Evolutionary conservation across 1,284 basidiomycete genomes (phyloP).

Genomic region (Agaricales sp.): DNA sequence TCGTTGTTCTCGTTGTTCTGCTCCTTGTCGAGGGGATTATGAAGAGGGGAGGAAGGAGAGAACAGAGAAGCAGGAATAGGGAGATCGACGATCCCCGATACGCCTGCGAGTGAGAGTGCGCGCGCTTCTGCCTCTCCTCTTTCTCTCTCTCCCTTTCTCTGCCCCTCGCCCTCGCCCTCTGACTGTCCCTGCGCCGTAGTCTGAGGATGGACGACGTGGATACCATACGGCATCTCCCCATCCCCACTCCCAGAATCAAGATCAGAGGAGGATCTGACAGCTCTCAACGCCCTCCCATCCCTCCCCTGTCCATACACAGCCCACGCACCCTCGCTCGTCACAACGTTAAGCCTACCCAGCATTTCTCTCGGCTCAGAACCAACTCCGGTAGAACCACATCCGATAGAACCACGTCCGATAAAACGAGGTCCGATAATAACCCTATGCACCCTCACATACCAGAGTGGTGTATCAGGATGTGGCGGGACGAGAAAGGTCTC

Average conservation of each 20-base stretch:
- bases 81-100: constrained; percentile 51
- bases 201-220: too few relatives aligned
- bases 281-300: constrained; percentile 50
- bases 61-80: too few relatives aligned
- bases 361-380: too few relatives aligned
- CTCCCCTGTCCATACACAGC: constrained; percentile 61
- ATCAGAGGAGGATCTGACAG: too few relatives aligned
- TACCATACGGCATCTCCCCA: constrained; percentile 16
- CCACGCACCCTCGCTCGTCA: constrained; percentile 60
- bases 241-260: too few relatives aligned
- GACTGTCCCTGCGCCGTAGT: not conserved
- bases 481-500: constrained; percentile 73
- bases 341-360: constrained; percentile 18
- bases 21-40: too few relatives aligned
- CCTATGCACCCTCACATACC: constrained; percentile 64
- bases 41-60: constrained; percentile 12
- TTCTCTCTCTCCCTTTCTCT: constrained; percentile 39
- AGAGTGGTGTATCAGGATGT: constrained; percentile 39
- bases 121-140: constrained; percentile 33
- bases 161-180: not conserved
- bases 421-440: too few relatives aligned
- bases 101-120: constrained; percentile 50
- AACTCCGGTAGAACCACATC: too few relatives aligned
- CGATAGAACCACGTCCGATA: too few relatives aligned
- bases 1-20: not conserved